phyloP scores from a whole-genome alignment of 108 stramenopile species.

The Skeletonema costatum region DNA sequence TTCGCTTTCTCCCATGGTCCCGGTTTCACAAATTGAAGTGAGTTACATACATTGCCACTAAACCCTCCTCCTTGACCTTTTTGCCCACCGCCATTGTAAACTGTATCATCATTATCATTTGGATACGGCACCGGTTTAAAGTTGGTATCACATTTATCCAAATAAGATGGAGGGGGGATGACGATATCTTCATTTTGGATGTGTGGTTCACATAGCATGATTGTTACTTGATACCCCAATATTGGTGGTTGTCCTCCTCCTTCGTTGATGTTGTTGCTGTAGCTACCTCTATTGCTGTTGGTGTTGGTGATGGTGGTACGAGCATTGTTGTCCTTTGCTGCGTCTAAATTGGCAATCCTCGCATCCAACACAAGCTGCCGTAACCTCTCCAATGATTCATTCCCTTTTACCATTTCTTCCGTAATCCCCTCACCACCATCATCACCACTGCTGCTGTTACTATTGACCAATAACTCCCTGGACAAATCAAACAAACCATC shows the following conservation, averaged over 20 bases:
- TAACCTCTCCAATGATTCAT: slow-evolving; percentile 10
- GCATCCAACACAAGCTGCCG: not conserved
- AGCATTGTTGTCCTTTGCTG: not conserved
- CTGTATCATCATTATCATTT: not conserved
- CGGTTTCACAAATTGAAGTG: slow-evolving; percentile 5
- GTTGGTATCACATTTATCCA: slow-evolving; percentile 5
- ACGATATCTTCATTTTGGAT: slow-evolving; percentile 10
- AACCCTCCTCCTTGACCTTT: not conserved
- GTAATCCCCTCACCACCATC: not conserved
- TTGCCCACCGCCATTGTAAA: not conserved
- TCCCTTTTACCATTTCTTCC: not conserved
- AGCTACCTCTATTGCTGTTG: not conserved
- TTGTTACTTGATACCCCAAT: slow-evolving; percentile 25
- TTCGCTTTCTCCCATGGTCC: slow-evolving; percentile 27
- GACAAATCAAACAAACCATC: slow-evolving; percentile 14
- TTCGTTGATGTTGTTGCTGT: not conserved
- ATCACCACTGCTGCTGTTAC: not conserved
- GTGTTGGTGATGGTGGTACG: too few species aligned
- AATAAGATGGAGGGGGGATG: slow-evolving; percentile 11
- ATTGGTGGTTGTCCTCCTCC: not conserved
- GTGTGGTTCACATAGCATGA: slow-evolving; percentile 25
- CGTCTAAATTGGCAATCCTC: not conserved
- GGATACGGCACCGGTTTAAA: not conserved
- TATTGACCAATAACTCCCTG: not conserved
- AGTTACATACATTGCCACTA: not conserved